Evolutionary conservation across 441 rosid species (phyloP).

Genomic region (Mallotus repandus): DNA sequence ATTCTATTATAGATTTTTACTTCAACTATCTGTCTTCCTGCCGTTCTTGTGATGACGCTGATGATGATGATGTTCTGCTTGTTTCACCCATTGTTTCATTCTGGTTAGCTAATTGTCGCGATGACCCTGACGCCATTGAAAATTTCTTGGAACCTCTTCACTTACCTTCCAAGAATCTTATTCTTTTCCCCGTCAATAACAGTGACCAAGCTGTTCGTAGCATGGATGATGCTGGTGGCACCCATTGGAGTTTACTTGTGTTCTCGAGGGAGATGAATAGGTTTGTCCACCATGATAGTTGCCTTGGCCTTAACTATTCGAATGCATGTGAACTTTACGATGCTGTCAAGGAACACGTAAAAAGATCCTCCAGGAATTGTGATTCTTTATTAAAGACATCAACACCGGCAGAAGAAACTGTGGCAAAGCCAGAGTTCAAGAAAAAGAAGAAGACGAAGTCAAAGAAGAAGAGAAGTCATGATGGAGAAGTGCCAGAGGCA

Average conservation of each 20-base stretch:
- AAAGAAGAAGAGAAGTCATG: not conserved
- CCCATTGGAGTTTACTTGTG: constrained; percentile 3
- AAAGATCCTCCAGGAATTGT: not conserved
- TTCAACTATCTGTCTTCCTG: not conserved
- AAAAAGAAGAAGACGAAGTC: not conserved
- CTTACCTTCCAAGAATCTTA: not conserved
- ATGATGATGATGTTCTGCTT: not conserved
- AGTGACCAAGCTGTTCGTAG: too few relatives aligned
- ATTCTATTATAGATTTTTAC: not conserved
- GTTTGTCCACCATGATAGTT: not conserved
- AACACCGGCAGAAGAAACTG: not conserved
- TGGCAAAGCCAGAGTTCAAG: not conserved
- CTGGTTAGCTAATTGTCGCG: not conserved
- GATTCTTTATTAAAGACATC: not conserved
- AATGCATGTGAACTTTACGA: not conserved
- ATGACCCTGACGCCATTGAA: not conserved
- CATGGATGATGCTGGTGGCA: not conserved
- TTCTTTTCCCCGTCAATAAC: not conserved
- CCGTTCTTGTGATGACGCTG: not conserved
- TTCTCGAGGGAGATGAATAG: not conserved
- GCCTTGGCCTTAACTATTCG: not conserved
- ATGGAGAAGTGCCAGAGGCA: not conserved
- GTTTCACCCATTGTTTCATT: not conserved
- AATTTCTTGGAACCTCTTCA: not conserved
- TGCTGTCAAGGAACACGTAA: not conserved